These are phyloP conservation scores for Solanum hybrid DNA, from an alignment of 305 asterid genomes.

Conservation along the genomic window DNA sequence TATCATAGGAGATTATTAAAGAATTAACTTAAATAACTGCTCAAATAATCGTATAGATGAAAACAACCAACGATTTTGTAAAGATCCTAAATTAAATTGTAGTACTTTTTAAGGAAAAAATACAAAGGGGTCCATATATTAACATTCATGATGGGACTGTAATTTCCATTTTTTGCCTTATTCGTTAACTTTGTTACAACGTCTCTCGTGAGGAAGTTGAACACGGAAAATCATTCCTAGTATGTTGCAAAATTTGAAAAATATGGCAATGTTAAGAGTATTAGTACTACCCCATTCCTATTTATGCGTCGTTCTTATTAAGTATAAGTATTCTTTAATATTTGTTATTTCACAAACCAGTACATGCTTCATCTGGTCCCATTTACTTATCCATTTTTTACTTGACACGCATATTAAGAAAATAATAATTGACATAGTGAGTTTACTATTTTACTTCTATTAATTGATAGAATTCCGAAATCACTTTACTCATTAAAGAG, in stretches of 20 bases:
- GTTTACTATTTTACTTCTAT: too few species aligned
- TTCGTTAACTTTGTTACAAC: neutral
- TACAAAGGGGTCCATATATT: neutral
- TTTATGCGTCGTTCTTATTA: too few species aligned
- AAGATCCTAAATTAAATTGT: neutral
- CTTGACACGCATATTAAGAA: rapidly evolving
- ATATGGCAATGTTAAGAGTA: neutral
- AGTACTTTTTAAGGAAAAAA: neutral
- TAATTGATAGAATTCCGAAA: neutral
- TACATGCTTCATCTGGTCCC: rapidly evolving
- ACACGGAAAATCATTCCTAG: neutral
- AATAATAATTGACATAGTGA: too few species aligned
- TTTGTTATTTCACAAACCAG: too few species aligned
- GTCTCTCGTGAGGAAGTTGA: neutral
- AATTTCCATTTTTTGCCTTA: neutral
- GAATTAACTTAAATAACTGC: neutral
- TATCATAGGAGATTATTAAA: neutral
- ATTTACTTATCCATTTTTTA: too few species aligned
- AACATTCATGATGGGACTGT: neutral
- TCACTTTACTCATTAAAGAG: neutral
- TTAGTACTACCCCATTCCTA: neutral
- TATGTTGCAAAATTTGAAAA: neutral
- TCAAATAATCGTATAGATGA: neutral
- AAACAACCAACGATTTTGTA: neutral
- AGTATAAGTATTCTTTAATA: too few species aligned